Evolutionary conservation across 768 basidiomycete genomes (phyloP), one percentile per base, ranked within the genome.

Genomic region (Mycena filopes): DNA sequence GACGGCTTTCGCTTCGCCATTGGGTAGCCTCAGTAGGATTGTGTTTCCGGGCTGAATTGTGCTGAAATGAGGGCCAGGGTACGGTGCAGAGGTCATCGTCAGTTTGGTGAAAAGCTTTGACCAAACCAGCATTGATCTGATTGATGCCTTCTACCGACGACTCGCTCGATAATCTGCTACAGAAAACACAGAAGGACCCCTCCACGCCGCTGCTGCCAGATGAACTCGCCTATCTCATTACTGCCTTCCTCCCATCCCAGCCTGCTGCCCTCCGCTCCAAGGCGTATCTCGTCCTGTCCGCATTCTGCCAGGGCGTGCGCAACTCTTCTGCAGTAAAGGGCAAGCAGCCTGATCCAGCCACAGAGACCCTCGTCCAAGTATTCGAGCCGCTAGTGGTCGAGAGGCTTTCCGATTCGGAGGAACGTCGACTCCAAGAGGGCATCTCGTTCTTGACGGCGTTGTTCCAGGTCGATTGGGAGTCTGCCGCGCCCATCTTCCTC

Each of bases 21-120:
- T 95, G 6, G 95, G 95, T 43, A 96, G 74, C 60, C 84, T 84
- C 45, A 98, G 75, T 25, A 99, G 82, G 42, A 98, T 88, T n/a
- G 87, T 88, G 74, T 96, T 85, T 11, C 93, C 92, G 8, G 83
- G 75, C 51, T 86, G 82, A 56, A 97, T 70, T 20, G 67, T 74
- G 57, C 73, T 74, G 42, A 70, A 48, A 20, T 66, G 29, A 12
- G 50, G 48, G 49, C 48, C 13, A 38, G 55, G 21, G 23, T 46
- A 31, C 5, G 59, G 51, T 40, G 57, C 53, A 53, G 60, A 18
- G 38, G 63, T 25, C 33, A 58, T 54, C 60, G 45, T 65, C 67
- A 69, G 18, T 57, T 45, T 4, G 20, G n/a, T 11, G 40, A 38
- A 42, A 62, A 61, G 40, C 23, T 25, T 26, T 54, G 48, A 65